Percentiles rank a stretch among this genome's conserved stretches.
Evolutionary conservation across 179 eudicot genomes (phyloP).

Genomic region (Silene noctiflora): DNA sequence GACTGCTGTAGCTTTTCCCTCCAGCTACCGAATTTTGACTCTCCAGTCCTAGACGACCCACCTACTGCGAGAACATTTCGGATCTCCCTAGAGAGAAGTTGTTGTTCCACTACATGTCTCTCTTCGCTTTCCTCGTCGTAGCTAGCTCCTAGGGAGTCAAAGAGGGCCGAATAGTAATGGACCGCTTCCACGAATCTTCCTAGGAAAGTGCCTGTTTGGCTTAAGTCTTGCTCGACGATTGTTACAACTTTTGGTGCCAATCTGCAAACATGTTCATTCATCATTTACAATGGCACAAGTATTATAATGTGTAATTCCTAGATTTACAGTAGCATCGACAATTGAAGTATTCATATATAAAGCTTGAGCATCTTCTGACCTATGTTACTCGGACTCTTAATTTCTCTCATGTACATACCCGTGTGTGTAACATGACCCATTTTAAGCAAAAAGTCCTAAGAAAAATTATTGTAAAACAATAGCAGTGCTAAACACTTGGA

Average conservation of each 20-base stretch:
- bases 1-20: constrained; percentile 77
- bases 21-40: constrained; percentile 78
- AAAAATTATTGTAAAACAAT: no score
- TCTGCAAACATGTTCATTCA: constrained; percentile 36
- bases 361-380: no score
- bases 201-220: constrained; percentile 84
- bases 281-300: neutral
- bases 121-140: constrained; percentile 91
- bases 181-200: constrained; percentile 93
- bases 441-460: no score
- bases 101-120: constrained; percentile 90
- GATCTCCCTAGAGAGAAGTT: constrained; percentile 78
- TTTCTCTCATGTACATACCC: no score
- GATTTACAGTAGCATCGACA: no score
- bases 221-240: constrained; percentile 92
- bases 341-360: no score
- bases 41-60: constrained; percentile 72
- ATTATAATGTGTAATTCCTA: no score
- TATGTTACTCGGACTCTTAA: no score
- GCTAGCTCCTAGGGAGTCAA: constrained; percentile 90
- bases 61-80: constrained; percentile 74
- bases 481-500: no score
- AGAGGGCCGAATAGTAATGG: constrained; percentile 94
- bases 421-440: no score
- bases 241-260: constrained; percentile 94